Base-by-base conservation (phyloP, 495 filamentous ascomycete species). In the Podospora tetraspora region DNA sequence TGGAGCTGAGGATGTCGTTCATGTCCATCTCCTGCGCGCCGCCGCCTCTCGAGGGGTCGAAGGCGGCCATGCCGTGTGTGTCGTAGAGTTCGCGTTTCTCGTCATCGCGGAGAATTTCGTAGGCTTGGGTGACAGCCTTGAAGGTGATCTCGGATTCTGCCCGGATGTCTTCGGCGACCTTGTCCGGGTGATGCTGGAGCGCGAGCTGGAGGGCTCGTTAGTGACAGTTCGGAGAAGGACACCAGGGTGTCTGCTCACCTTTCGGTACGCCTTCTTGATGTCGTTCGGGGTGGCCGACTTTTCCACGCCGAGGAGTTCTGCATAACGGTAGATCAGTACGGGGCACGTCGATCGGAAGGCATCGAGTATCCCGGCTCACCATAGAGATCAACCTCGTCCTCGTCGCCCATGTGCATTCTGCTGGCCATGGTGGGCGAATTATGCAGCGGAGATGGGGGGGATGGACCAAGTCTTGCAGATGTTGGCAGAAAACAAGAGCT, bases 211-310 rank as follows among this genome's bases (percentile, higher is more conserved):
- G 52, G 22, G 66, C 19, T 73, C 32, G 77, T 79, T 67, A 74
- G 64, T 34, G 43, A n/a, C n/a, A 13, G 10, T 12, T 30, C 23
- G 4, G 56, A 24, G 66, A 19, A 4, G 34, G 23, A 62, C 19
- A 62, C 13, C 23, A 19, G 62, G 64, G 30, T 64, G 61, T 61
- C 66, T 9, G 24, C 77, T 69, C 72, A 93, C 95, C 88, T 97
- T 98, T 79, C 94, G 91, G 79, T 97, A 99, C 57, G 95, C 96
- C 78, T 97, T 97, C 78, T 96, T 96, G 79, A 99, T 91, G 67
- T 97, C 93, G 71, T 89, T 85, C 74, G 92, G 91, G 74, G 81
- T 88, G 56, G 94, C 90, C 61, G 78, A 77, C 70, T 83, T 87
- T 67, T 87, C 80, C 70, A 97, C 82, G 57, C 88, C 90, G 61